These are phyloP conservation scores for Neurospora sp. DNA, from an alignment of 2,329 filamentous ascomycete genomes.

Conservation along the genomic window DNA sequence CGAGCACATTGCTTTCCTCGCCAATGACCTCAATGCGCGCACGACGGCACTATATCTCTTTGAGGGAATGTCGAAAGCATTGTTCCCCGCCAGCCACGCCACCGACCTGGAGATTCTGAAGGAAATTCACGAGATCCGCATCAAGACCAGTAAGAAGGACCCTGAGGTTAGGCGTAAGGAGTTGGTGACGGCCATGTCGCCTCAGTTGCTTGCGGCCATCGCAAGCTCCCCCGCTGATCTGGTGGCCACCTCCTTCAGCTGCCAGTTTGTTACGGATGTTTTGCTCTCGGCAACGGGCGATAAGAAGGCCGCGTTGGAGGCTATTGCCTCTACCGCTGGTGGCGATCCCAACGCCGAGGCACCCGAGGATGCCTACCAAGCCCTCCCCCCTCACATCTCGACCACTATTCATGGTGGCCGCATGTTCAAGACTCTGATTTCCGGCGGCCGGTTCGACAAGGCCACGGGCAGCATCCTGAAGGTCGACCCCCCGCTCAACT, in stretches of 20 bases:
- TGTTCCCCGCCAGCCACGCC: slow-evolving; percentile 52
- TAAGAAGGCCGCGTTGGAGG: slow-evolving; percentile 62
- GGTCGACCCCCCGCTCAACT: slow-evolving; percentile 66
- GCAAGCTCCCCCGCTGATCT: slow-evolving; percentile 57
- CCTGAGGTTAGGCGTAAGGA: slow-evolving; percentile 65
- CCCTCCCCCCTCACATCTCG: slow-evolving; percentile 43
- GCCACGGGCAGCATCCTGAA: slow-evolving; percentile 59
- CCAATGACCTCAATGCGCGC: slow-evolving; percentile 55
- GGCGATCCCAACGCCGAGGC: slow-evolving; percentile 38
- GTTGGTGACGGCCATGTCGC: slow-evolving; percentile 62
- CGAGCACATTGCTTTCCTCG: slow-evolving; percentile 54
- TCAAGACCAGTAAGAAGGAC: slow-evolving; percentile 88
- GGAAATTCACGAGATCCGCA: slow-evolving; percentile 70
- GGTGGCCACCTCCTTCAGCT: slow-evolving; percentile 67
- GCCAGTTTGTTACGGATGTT: slow-evolving; percentile 76
- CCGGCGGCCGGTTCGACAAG: slow-evolving; percentile 78
- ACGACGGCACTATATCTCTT: slow-evolving; percentile 73
- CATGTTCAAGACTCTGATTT: slow-evolving; percentile 84
- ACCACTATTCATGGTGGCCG: slow-evolving; percentile 57
- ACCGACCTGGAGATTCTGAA: slow-evolving; percentile 60
- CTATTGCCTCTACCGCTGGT: slow-evolving; percentile 54
- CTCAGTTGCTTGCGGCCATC: slow-evolving; percentile 65
- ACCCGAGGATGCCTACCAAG: slow-evolving; percentile 26
- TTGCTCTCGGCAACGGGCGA: slow-evolving; percentile 68
- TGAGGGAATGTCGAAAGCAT: slow-evolving; percentile 50